A percentile compares a stretch with the other conserved stretches of the same genome.
phyloP scores from a whole-genome alignment of 2,329 filamentous ascomycete genomes.

The Colletotrichum orbiculare region DNA sequence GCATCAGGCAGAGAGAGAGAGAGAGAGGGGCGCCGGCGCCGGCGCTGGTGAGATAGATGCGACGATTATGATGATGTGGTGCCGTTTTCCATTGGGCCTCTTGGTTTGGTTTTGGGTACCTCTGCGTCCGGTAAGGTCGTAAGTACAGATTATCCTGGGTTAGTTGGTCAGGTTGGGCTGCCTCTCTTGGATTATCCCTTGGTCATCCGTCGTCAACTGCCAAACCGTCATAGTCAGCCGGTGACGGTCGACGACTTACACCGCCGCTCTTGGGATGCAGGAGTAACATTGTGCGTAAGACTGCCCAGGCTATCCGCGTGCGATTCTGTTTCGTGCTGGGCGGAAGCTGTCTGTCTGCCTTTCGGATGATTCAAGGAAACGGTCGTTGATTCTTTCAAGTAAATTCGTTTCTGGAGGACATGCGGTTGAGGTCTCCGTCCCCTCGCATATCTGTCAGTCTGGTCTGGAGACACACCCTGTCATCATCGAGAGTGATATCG shows the following conservation, averaged over 20 bases:
- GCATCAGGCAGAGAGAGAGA: conserved; percentile 10
- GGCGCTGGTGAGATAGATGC: neutral
- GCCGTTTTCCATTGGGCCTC: conserved; percentile 23
- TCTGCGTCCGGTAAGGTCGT: conserved; percentile 27
- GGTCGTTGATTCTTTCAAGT: neutral
- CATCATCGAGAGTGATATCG: neutral
- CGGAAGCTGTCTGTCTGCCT: neutral
- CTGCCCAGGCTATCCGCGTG: conserved; percentile 1
- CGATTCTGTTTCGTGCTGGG: neutral
- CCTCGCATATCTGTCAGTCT: neutral
- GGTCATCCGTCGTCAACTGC: conserved; percentile 8
- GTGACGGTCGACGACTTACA: conserved; percentile 34
- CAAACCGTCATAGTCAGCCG: conserved; percentile 22
- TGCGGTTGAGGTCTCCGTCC: conserved; percentile 7
- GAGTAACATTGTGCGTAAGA: conserved; percentile 11
- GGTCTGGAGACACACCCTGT: conserved; percentile 10
- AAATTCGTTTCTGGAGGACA: conserved; percentile 5
- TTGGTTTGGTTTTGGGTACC: conserved; percentile 25
- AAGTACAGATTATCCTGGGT: conserved; percentile 21
- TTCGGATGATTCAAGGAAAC: neutral
- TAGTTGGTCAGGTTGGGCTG: neutral
- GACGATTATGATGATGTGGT: conserved; percentile 19
- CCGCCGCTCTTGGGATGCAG: conserved; percentile 30
- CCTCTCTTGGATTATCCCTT: neutral
- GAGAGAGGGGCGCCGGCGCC: neutral